A percentile compares a stretch with the other conserved stretches of the same genome.
Evolutionary conservation across 768 basidiomycete species (phyloP).

Genomic region (Mycena galopus): DNA sequence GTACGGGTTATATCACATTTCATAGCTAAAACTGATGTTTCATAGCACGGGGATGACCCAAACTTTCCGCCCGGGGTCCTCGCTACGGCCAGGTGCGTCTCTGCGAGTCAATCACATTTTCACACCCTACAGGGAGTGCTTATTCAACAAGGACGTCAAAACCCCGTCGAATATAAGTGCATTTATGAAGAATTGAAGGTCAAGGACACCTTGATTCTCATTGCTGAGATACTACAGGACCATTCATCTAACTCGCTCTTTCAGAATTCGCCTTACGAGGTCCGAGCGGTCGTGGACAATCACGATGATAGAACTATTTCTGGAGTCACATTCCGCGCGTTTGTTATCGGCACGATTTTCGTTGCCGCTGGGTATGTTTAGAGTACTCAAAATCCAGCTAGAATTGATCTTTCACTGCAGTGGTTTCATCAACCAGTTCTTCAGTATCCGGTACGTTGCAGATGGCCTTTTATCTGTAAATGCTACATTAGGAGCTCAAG

Average conservation of each 20-base stretch:
- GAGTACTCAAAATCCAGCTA: too few relatives aligned
- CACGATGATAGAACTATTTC: conserved; percentile 66
- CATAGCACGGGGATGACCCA: conserved; percentile 31
- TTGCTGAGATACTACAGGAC: background rate
- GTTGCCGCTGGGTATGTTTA: conserved; percentile 27
- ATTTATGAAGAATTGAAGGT: conserved; percentile 43
- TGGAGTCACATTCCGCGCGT: conserved; percentile 65
- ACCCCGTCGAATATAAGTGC: conserved; percentile 33
- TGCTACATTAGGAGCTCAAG: background rate
- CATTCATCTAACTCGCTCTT: background rate
- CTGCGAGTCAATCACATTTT: background rate
- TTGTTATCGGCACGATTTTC: conserved; percentile 47
- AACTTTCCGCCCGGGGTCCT: conserved; percentile 28
- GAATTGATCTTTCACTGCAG: background rate
- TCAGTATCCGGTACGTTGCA: conserved; percentile 42
- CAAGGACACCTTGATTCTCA: conserved; percentile 44
- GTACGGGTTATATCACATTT: background rate
- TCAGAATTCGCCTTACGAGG: conserved; percentile 71
- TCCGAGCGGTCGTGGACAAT: conserved; percentile 71
- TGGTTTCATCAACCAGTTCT: conserved; percentile 48
- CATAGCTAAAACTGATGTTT: background rate
- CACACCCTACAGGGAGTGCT: conserved; percentile 27
- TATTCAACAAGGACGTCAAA: conserved; percentile 31
- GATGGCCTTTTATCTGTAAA: background rate
- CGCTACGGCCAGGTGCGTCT: conserved; percentile 16